Evolutionary conservation across 257 asterid genomes (phyloP), one percentile per base, ranked within the genome.

Genomic region (Vinca minor): DNA sequence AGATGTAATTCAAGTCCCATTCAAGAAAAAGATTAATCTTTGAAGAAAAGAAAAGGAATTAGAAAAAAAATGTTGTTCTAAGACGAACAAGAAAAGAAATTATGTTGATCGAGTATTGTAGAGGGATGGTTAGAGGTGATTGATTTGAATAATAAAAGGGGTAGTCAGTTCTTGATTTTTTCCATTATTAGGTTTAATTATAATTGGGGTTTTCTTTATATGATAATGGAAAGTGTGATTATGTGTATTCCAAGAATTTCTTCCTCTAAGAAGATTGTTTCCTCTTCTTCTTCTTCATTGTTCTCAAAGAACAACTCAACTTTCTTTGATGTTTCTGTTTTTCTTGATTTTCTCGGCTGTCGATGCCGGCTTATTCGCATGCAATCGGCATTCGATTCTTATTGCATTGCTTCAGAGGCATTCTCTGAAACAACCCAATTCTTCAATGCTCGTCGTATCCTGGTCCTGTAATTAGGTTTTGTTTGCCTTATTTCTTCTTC

Each of bases 361-460:
- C 81, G 84, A 63, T 68, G 79, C 68, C 69, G 73, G 59, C 62
- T 62, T 70, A 54, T 42, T 42, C 68, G 69, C 62, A 25, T 44
- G 67, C 69, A 35, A 66, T 81, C 73, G 77, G 78, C 80, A 57
- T 70, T 74, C 77, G 73, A 41, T 64, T 76, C 62, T 34, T 69
- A 8, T 55, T 59, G 73, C 81, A 71, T 73, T 78, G 69, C 70
- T 65, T 54, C 57, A 65, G 74, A 76, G 79, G 69, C 74, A 65
- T 80, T 78, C 60, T 74, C 61, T 68, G 59, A 44, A n/a, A n/a
- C n/a, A 65, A 20, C 0, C 55, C 72, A 61, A 65, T 25, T n/a
- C n/a, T n/a, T 65, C 73, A 36, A 34, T 44, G 18, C 55, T 34
- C 38, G n/a, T n/a, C n/a, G n/a, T n/a, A n/a, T n/a, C n/a, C n/a